Evolutionary conservation across 208 protist species (phyloP), one percentile per base, ranked within the genome.

Genomic region (Crithidia mellificae): DNA sequence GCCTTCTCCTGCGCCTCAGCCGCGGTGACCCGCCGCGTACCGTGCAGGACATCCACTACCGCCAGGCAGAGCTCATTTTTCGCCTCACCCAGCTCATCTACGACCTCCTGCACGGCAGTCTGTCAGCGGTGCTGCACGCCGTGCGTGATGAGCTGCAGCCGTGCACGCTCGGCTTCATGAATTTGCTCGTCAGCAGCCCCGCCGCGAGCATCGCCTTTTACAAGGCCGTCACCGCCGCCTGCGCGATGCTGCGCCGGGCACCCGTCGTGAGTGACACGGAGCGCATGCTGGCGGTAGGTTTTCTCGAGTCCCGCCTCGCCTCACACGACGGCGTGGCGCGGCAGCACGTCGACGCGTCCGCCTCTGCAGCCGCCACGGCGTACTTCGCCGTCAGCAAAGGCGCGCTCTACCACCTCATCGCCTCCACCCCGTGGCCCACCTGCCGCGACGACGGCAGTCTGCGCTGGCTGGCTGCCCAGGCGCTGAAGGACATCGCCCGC

Each of bases 51-150:
- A 32, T 63, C 54, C 77, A 87, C 59, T 79, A 83, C 55, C 63
- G 79, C 7, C 75, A 83, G 44, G 81, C 68, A 12, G 85, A 91
- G 57, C 76, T 82, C 54, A 88, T 90, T 63, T 88, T 88, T 65
- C 70, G 74, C 8, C 58, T 91, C 47, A 72, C 83, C 6, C 57
- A 72, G 7, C 63, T 84, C 4, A 74, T 94, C 14, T 73, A 88
- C 61, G 46, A 76, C 39, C 65, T 83, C 39, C 77, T 87, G 53
- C 74, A 74, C 24, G 65, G 74, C 27, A 66, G 69, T 51, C 34
- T 88, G n/a, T 63, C 78, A 19, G 32, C 63, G 7, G 76, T 83
- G 11, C 39, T 81, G 3, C 29, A 72, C 9, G 71, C 74, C 9
- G 47, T 57, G 6, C 70, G 70, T 6, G 49, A 61, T 8, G 70